phyloP scores from a whole-genome alignment of 306 rosid genomes.

The Prosopis cineraria region DNA sequence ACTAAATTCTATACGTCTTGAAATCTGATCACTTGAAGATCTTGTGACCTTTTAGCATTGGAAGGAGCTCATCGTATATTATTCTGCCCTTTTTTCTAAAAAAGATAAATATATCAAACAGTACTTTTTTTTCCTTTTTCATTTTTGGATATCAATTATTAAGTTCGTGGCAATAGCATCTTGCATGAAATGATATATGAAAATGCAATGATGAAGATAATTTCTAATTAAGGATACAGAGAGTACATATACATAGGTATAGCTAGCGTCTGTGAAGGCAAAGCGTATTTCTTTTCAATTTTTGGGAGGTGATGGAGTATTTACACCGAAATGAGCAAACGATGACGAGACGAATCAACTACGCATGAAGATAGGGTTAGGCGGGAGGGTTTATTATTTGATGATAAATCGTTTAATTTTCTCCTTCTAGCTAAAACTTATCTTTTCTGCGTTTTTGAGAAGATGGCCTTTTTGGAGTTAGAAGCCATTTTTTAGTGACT shows the following conservation, averaged over 20 bases:
- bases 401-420: not conserved
- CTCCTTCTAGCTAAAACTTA: slow-evolving; percentile 14
- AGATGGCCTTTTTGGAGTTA: slow-evolving; percentile 8
- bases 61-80: slow-evolving; percentile 24
- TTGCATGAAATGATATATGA: not conserved
- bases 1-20: slow-evolving; percentile 7
- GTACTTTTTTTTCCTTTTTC: not conserved
- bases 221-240: not conserved
- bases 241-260: not conserved
- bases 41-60: slow-evolving; percentile 30
- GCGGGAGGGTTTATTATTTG: not conserved
- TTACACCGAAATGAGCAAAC: not conserved
- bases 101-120: not conserved
- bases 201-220: not conserved
- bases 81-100: not conserved
- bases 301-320: not conserved
- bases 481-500: not conserved
- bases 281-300: not conserved
- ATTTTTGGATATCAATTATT: not conserved
- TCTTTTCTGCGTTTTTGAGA: not conserved
- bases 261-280: not conserved
- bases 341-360: not conserved
- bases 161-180: not conserved
- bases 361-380: not conserved
- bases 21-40: slow-evolving; percentile 30